A percentile compares a stretch with the other conserved stretches of the same genome.
Evolutionary conservation across 495 filamentous ascomycete genomes (phyloP).

Genomic region (Neurospora discreta): DNA sequence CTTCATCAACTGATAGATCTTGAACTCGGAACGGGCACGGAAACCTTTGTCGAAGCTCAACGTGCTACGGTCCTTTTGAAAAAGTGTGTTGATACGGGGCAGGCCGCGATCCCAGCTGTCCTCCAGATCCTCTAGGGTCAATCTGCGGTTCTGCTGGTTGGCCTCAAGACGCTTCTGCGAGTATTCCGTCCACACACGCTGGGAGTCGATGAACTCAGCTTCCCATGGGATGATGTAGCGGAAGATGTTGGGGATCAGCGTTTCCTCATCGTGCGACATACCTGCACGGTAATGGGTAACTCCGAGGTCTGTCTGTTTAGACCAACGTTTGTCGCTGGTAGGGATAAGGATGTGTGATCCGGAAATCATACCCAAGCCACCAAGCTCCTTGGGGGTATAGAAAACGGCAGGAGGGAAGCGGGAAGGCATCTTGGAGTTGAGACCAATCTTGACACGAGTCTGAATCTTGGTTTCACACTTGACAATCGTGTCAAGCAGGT

Average conservation of each 20-base stretch:
- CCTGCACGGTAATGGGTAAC: conserved; percentile 96
- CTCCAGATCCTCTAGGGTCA: conserved; percentile 94
- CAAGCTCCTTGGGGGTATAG: conserved; percentile 97
- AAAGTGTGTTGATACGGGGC: conserved; percentile 96
- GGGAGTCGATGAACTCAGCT: conserved; percentile 97
- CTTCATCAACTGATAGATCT: conserved; percentile 98
- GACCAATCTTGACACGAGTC: conserved; percentile 95
- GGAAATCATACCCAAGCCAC: conserved; percentile 97
- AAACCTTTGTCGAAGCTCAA: conserved; percentile 99
- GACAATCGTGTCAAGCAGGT: conserved; percentile 93
- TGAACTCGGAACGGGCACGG: conserved; percentile 92
- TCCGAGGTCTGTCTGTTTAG: conserved; percentile 92
- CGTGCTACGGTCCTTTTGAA: conserved; percentile 98
- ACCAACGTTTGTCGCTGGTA: conserved; percentile 96
- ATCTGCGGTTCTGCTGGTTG: conserved; percentile 89
- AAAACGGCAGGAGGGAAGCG: conserved; percentile 98
- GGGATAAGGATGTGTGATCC: conserved; percentile 98
- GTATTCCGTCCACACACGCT: conserved; percentile 98
- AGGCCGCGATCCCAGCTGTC: conserved; percentile 99
- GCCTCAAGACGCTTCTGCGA: conserved; percentile 96
- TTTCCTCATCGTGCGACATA: conserved; percentile 98
- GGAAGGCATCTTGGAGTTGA: conserved; percentile 99
- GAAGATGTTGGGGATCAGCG: conserved; percentile 97
- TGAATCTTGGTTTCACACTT: conserved; percentile 99
- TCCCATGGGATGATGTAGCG: conserved; percentile 99